Evolutionary conservation across 73 alveolate species (phyloP).

Genomic region (Symbiodinium natans): DNA sequence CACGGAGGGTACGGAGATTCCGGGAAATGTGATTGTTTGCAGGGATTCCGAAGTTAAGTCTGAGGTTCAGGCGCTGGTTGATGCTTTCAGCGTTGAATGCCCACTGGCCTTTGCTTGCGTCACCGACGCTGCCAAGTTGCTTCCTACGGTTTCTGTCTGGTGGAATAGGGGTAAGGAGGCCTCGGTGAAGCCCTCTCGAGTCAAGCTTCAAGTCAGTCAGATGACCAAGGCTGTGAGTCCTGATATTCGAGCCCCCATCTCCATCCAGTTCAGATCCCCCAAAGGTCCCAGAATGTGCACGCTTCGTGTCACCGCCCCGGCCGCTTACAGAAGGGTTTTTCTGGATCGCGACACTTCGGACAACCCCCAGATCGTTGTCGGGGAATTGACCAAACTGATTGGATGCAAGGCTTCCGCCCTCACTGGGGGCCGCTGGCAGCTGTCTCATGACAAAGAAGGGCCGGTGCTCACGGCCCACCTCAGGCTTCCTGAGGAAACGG

Average conservation of each 20-base stretch:
- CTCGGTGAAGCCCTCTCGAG: not conserved
- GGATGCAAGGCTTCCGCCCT: not conserved
- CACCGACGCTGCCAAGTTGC: too few species aligned
- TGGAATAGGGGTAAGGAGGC: not conserved
- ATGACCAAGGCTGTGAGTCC: not conserved
- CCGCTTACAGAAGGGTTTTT: not conserved
- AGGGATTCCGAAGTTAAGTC: not conserved
- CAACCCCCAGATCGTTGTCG: not conserved
- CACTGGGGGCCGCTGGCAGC: constrained; percentile 8
- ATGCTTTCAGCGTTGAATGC: not conserved
- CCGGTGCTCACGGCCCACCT: not conserved
- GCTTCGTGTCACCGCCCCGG: not conserved
- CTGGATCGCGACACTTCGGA: not conserved
- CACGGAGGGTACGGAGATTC: not conserved
- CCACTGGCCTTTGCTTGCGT: not conserved
- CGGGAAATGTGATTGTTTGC: not conserved
- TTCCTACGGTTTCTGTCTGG: not conserved
- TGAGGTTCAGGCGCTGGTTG: not conserved
- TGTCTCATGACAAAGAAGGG: not conserved
- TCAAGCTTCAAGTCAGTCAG: not conserved
- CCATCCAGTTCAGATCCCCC: not conserved
- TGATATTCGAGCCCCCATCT: not conserved
- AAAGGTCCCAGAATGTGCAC: not conserved
- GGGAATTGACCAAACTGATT: not conserved
- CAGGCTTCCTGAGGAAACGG: not conserved